Evolutionary conservation across 2,329 filamentous ascomycete genomes (phyloP), one percentile per base, ranked within the genome.

Genomic region (Apiospora aurea): DNA sequence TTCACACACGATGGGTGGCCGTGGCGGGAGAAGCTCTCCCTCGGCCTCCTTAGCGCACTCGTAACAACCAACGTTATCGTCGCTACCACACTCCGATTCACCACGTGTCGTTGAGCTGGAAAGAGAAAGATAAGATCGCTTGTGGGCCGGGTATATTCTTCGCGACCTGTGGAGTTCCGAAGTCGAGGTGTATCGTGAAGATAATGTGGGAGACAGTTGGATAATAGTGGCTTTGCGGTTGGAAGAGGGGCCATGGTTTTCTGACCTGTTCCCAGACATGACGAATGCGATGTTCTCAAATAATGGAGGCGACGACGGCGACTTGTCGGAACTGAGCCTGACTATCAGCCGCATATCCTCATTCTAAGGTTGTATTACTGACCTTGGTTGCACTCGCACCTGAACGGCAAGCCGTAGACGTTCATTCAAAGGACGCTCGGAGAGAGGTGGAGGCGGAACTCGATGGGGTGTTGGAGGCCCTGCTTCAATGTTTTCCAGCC

Each of bases 191-290:
- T 64, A 41, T 10, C 49, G 49, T 18, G 61, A 57, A 4, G 61
- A 61, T 24, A 46, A 70, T 18, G 69, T 69, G 24, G 66, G 67
- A 34, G 76, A 74, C 18, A 76, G 70, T 57, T 80, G 78, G 43
- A 80, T 72, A 13, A 80, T 70, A 6, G 78, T 77, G 46, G 75
- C 75, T 57, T 80, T 78, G 38, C 78, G 76, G 70, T 79, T 77
- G 24, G 74, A 72, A 1, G 70, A 70, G 21, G 76, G 74, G 4
- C 67, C 76, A n/a, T 71, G 70, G 6, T 26, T 24, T 43, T 71
- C 71, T 26, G 68, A 57, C 16, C 53, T 67, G 61, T 73, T 75
- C 7, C 34, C 49, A 2, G 75, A 74, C 16, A 74, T 71, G 11
- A 75, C 69, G 69, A 80, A 80, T 70, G 78, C 75, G 11, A 80